phyloP scores from a whole-genome alignment of 2,329 filamentous ascomycete genomes.

The Coleophoma cylindrospora region DNA sequence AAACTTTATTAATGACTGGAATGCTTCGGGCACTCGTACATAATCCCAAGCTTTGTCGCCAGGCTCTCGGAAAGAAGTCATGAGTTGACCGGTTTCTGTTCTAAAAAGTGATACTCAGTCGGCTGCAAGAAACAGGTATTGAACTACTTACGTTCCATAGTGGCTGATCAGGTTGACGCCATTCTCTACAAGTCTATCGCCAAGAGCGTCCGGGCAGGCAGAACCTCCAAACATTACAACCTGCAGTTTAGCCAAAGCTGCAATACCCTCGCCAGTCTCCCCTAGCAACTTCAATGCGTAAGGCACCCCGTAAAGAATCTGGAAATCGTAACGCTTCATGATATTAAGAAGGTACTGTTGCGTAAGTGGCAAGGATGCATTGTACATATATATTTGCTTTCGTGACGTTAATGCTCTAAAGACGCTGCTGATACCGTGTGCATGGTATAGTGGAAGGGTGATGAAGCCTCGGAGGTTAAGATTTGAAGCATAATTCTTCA shows the following conservation, averaged over 20 bases:
- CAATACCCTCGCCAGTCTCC: conserved; percentile 51
- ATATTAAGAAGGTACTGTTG: conserved; percentile 38
- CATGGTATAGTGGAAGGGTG: conserved; percentile 53
- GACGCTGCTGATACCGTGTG: conserved; percentile 49
- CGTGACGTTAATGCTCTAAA: conserved; percentile 45
- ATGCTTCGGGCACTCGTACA: conserved; percentile 28
- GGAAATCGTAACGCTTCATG: conserved; percentile 35
- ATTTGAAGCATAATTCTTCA: conserved; percentile 34
- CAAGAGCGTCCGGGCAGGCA: conserved; percentile 52
- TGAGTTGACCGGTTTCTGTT: conserved; percentile 56
- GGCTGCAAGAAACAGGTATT: neutral
- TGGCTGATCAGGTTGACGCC: conserved; percentile 52
- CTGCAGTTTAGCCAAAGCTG: conserved; percentile 37
- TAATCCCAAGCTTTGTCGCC: conserved; percentile 58
- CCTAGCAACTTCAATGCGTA: conserved; percentile 59
- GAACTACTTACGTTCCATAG: conserved; percentile 45
- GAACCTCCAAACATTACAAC: conserved; percentile 54
- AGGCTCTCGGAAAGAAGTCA: conserved; percentile 45
- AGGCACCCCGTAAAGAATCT: conserved; percentile 56
- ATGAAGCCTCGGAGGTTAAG: conserved; percentile 43
- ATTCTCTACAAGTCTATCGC: conserved; percentile 42
- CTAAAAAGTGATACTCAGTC: conserved; percentile 34
- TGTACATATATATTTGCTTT: conserved; percentile 47
- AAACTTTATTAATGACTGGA: conserved; percentile 10
- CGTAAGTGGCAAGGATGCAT: conserved; percentile 49